These are phyloP conservation scores for Eutrema japonicum DNA, from an alignment of 345 rosid genomes.

Conservation along the genomic window DNA sequence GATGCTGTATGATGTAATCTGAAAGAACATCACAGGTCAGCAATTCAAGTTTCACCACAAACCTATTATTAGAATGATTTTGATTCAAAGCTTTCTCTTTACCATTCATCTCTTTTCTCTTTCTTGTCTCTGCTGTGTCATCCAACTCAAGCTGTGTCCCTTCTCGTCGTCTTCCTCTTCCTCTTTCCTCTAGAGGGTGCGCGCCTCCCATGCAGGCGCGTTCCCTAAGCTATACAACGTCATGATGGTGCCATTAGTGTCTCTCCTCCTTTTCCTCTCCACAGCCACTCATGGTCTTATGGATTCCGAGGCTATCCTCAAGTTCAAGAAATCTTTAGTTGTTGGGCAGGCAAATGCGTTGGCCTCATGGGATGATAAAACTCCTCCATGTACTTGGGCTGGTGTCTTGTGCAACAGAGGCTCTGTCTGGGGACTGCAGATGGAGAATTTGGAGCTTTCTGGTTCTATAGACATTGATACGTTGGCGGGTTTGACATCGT, in stretches of 20 bases:
- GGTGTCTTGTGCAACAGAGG: conserved; percentile 63
- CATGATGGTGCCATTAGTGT: conserved; percentile 37
- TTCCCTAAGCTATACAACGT: conserved; percentile 37
- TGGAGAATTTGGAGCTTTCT: conserved; percentile 66
- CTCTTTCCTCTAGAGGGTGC: conserved; percentile 59
- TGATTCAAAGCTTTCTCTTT: conserved; percentile 38
- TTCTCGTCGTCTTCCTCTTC: conserved; percentile 5
- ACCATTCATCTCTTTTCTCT: conserved; percentile 33
- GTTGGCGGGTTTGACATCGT: conserved; percentile 46
- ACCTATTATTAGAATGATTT: conserved; percentile 36
- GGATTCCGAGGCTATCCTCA: conserved; percentile 59
- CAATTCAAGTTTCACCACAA: conserved; percentile 37
- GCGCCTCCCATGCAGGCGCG: conserved; percentile 51
- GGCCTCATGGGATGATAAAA: conserved; percentile 50
- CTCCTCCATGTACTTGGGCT: conserved; percentile 66
- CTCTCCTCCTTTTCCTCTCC: conserved; percentile 32
- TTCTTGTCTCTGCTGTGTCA: conserved; percentile 35
- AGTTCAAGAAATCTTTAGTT: conserved; percentile 59
- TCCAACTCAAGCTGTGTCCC: conserved; percentile 29
- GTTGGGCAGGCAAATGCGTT: conserved; percentile 42
- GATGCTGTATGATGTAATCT: conserved; percentile 28
- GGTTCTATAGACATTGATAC: conserved; percentile 59
- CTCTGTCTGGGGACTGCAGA: conserved; percentile 62
- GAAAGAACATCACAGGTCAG: conserved; percentile 36
- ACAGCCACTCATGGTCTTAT: conserved; percentile 44